Evolutionary conservation across 2,329 filamentous ascomycete species (phyloP), one percentile per base, ranked within the genome.

Genomic region (Colletotrichum brevisporum): DNA sequence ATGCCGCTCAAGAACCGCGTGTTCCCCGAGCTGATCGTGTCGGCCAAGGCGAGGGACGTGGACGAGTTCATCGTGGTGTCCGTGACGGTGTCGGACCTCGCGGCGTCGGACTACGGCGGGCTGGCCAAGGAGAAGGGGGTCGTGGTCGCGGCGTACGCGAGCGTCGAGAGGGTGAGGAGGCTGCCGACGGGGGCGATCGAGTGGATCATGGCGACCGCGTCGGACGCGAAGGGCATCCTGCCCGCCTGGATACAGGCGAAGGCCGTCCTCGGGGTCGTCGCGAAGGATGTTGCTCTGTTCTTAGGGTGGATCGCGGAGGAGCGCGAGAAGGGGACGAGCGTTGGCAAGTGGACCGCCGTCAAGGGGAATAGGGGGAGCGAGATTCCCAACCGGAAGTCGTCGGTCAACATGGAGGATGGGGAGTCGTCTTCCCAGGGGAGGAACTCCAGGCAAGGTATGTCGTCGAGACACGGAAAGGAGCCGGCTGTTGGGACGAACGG

Each of bases 201-300:
- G 78, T 96, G 93, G 93, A 83, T 91, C 67, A 95, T 95, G 91
- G 91, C 89, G 9, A 95, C 92, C 10, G 87, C 90, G 12, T 92
- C 90, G 68, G 88, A 95, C 77, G 92, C 92, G 0, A 85, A 85
- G 62, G 93, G 93, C 0, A 78, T 85, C 31, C 75, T 95, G 64
- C 93, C 93, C 0, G 82, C 85, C 76, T 90, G 85, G 83, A 76
- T 91, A 72, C 92, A 94, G 82, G 90, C 88, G 70, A 74, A 88
- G 76, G 88, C 86, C 4, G 83, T 93, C 56, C 88, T 90, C 1
- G 85, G 84, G 1, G 85, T 88, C 69, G 84, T 94, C 56, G 88
- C 88, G 18, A 92, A 93, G 80, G 92, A 94, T 76, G 92, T 94
- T 6, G 87, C 88, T 5, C 81, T 91, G 73, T 93, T 94, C 72